Evolutionary conservation across 495 filamentous ascomycete genomes (phyloP), one percentile per base, ranked within the genome.

Genomic region (Talaromyces wortmannii): DNA sequence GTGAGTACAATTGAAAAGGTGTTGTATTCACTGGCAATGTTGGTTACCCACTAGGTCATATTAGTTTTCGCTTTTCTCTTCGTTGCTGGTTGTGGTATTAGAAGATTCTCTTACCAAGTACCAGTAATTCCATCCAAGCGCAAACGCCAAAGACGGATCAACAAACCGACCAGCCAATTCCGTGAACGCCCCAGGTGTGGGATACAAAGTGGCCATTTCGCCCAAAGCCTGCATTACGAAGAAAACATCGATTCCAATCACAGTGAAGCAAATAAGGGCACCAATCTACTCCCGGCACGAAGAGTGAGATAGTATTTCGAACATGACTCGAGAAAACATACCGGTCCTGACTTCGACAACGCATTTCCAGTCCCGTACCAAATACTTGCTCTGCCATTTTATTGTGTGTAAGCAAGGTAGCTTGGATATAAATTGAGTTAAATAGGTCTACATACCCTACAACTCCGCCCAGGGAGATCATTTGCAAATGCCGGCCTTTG

Each of bases 171-270:
- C 61, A 3, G 69, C 61, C 67, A 76, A 77, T 52, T 71, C 73
- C 46, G 68, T 73, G 58, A 79, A 78, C 29, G 67, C 76, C 48
- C 71, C 83, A 8, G 80, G 79, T 8, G 82, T 77, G 8, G 84
- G 84, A 60, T 83, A 73, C 53, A 78, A 56, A 40, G 75, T 67
- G 5, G 74, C 69, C 61, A 78, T 56, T 61, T 78, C 75, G 30
- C 69, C 75, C 13, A 78, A 65, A 13, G 70, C 67, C 42, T 78
- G 65, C 45, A 64, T 66, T 56, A 72, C 60, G 47, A 64, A 60
- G 68, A 66, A 70, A 17, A 68, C 53, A 49, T 73, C 64, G 15
- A 64, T 63, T 0, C 60, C 65, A 57, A 66, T 57, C 17, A 78
- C 56, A 31, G 69, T 60, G 52, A 74, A 68, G 23, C 80, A 80